These are phyloP conservation scores for Lepidium sativum DNA, from an alignment of 345 rosid genomes.

Conservation along the genomic window DNA sequence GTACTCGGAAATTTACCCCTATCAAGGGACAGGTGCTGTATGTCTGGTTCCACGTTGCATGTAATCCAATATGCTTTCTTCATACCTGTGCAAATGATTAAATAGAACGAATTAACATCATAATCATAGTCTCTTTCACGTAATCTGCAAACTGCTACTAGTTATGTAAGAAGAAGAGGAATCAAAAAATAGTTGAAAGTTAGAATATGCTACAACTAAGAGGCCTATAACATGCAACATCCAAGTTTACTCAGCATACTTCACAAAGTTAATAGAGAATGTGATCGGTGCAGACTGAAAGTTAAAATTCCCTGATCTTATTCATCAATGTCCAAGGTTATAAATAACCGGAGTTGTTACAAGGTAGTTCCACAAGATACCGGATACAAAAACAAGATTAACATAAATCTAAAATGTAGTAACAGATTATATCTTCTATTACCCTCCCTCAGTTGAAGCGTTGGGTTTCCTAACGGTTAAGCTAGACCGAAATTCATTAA, in stretches of 20 bases:
- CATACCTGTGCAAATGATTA: conserved; percentile 41
- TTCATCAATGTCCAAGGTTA: no score
- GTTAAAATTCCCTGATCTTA: no score
- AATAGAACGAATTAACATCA: neutral
- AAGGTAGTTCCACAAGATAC: no score
- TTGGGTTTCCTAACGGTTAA: no score
- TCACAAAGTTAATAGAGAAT: neutral
- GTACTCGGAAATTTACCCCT: conserved; percentile 58
- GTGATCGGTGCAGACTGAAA: neutral
- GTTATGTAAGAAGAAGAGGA: neutral
- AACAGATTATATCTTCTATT: no score
- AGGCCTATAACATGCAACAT: neutral
- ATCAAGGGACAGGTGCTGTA: conserved; percentile 85
- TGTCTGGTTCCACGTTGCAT: conserved; percentile 83
- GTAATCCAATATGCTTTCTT: conserved; percentile 78
- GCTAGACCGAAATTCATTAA: no score
- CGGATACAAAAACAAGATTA: no score
- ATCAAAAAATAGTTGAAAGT: neutral
- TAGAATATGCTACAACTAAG: neutral
- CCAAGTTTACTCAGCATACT: neutral
- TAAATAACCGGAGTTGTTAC: no score
- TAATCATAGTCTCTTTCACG: neutral
- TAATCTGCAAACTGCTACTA: neutral
- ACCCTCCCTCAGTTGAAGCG: no score
- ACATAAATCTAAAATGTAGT: no score